Base-by-base conservation (phyloP, 208 protist genomes). In the Naegleria gruberi region DNA sequence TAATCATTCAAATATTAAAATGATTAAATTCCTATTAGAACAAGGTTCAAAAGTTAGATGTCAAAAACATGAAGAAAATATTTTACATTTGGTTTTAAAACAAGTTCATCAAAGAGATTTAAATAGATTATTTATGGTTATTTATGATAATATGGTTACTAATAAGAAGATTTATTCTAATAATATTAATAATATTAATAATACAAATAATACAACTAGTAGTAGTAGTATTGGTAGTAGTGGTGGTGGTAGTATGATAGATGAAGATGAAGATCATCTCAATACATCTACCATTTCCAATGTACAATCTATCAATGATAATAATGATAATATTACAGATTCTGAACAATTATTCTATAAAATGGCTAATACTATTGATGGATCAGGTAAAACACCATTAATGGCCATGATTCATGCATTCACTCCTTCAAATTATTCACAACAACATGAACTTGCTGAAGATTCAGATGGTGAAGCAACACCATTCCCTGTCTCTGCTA, bases 1-100 rank as follows among this genome's bases (percentile, higher is more conserved):
- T 30, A 44, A 17, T 44, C 8, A 44, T 44, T 30, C n/a, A 7
- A 83, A 83, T 83, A 41, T 83, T 44, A 83, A 41, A 2, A 83
- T 83, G 77, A 83, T 83, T 44, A 83, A 83, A 44, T 83, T 83
- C 77, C 44, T 83, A 44, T 44, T 83, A 23, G 37, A 83, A 83
- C n/a, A 83, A 37, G n/a, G n/a, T 44, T 17, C 77, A 44, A 40
- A 8, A 23, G 37, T 83, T 40, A 44, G 15, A 83, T 44, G n/a
- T 44, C 8, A 41, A 43, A 83, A 83, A 44, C 77, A 83, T 44
- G n/a, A 44, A 44, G n/a, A 41, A 4, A 83, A 83, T 83, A 44
- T 83, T 41, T 43, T 83, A 5, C 77, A 83, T 83, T 30, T 41
- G 12, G n/a, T 83, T 44, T 44, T 83, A 23, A 34, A 30, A 44